A percentile compares a stretch with the other conserved stretches of the same genome.
Evolutionary conservation across 192 early-diverging fungal genomes (phyloP).

Genomic region (Haplosporangium gracile): DNA sequence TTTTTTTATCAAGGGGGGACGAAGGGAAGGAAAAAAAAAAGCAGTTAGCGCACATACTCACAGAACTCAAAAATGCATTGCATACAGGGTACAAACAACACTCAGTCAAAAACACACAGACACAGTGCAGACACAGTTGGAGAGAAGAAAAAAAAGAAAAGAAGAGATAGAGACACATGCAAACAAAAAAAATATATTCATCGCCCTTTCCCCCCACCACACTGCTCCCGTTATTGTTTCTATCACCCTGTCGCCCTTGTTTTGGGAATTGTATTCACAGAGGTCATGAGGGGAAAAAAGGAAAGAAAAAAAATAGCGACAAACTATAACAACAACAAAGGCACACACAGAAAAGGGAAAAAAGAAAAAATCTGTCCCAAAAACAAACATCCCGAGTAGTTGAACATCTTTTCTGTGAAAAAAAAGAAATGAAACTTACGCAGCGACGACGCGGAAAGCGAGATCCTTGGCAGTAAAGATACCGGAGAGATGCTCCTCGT

Average conservation of each 20-base stretch:
- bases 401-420: neutral
- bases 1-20: neutral
- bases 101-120: neutral
- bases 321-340: conserved; percentile 7
- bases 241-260: neutral
- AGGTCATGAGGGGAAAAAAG: neutral
- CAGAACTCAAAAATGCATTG: neutral
- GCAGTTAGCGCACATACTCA: neutral
- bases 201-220: neutral
- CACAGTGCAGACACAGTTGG: neutral
- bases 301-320: neutral
- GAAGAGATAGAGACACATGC: neutral
- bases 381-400: neutral
- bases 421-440: conserved; percentile 27
- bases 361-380: neutral
- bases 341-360: neutral
- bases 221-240: neutral
- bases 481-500: conserved; percentile 90
- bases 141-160: neutral
- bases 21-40: neutral
- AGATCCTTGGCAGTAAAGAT: conserved; percentile 99
- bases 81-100: neutral
- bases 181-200: neutral
- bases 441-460: conserved; percentile 92
- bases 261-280: neutral